phyloP scores from a whole-genome alignment of 2,329 filamentous ascomycete genomes.

The Microcyclospora pomicola region DNA sequence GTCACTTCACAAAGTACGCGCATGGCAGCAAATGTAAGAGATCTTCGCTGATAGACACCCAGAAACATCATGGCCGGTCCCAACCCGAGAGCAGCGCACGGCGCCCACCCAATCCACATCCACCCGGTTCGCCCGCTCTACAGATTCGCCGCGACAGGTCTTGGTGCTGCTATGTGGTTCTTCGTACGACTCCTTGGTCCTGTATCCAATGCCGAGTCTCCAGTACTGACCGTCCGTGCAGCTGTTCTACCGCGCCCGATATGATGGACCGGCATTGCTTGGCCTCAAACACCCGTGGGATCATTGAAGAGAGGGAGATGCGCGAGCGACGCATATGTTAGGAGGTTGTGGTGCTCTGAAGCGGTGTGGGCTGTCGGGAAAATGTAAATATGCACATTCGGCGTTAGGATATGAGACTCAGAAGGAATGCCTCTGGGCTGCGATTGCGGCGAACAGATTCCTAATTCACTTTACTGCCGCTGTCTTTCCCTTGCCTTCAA shows the following conservation, averaged over 20 bases:
- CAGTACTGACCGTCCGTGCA: constrained; percentile 24
- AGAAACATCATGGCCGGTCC: constrained; percentile 10
- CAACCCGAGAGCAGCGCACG: constrained; percentile 24
- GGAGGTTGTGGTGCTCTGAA: too few species aligned
- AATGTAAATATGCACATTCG: too few species aligned
- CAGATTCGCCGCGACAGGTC: constrained; percentile 69
- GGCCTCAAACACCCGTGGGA: constrained; percentile 97
- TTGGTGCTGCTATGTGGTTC: constrained; percentile 98
- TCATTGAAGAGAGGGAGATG: constrained; percentile 43
- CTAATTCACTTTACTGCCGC: too few species aligned
- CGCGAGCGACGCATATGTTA: background rate
- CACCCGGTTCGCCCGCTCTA: constrained; percentile 57
- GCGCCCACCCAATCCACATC: constrained; percentile 41
- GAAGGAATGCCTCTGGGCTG: too few species aligned
- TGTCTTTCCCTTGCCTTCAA: too few species aligned
- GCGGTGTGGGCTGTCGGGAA: too few species aligned
- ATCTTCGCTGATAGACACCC: too few species aligned
- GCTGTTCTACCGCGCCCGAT: constrained; percentile 93
- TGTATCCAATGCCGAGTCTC: background rate
- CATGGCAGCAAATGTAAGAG: too few species aligned
- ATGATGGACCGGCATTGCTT: constrained; percentile 81
- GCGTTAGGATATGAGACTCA: too few species aligned
- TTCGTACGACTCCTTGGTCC: constrained; percentile 44
- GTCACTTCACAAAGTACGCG: too few species aligned
- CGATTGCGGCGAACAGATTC: too few species aligned